phyloP scores from a whole-genome alignment of 768 basidiomycete genomes.

The Phanerodontia chrysosporium region DNA sequence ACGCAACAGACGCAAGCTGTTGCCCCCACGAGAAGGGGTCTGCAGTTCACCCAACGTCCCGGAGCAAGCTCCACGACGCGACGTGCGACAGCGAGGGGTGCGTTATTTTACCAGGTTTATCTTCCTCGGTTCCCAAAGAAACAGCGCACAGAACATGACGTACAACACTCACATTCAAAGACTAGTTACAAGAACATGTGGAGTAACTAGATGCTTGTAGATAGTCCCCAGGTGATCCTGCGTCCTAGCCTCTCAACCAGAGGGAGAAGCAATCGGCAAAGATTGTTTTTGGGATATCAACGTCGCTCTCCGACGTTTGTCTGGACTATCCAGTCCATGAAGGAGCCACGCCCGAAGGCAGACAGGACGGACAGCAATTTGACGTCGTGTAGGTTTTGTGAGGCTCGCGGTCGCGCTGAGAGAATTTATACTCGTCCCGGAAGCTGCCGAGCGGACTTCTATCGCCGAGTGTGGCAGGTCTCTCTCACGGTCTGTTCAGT shows the following conservation, averaged over 20 bases:
- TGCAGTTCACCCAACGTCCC: background rate
- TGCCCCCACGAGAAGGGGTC: background rate
- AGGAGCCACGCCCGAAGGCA: constrained; percentile 32
- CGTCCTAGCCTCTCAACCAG: constrained; percentile 87
- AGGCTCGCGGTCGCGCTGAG: constrained; percentile 1
- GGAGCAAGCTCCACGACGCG: background rate
- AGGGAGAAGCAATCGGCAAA: constrained; percentile 87
- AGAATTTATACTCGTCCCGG: constrained; percentile 10
- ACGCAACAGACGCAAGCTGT: constrained; percentile 27
- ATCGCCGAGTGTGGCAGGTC: background rate
- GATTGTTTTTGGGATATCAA: constrained; percentile 83
- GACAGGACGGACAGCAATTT: constrained; percentile 78
- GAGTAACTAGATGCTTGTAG: constrained; percentile 40
- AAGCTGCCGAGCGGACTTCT: constrained; percentile 16
- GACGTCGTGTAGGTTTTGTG: constrained; percentile 56
- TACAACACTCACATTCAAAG: constrained; percentile 27
- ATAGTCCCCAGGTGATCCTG: constrained; percentile 87
- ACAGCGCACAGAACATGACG: constrained; percentile 14
- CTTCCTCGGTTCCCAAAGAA: constrained; percentile 52
- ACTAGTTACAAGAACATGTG: constrained; percentile 9
- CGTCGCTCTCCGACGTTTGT: constrained; percentile 78
- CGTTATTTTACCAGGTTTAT: constrained; percentile 87
- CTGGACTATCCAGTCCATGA: constrained; percentile 76
- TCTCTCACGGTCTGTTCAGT: background rate
- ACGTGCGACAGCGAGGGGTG: constrained; percentile 54